These are phyloP conservation scores for Tylopilus plumbeoviolaceoides DNA, from an alignment of 768 basidiomycete genomes.

Conservation along the genomic window DNA sequence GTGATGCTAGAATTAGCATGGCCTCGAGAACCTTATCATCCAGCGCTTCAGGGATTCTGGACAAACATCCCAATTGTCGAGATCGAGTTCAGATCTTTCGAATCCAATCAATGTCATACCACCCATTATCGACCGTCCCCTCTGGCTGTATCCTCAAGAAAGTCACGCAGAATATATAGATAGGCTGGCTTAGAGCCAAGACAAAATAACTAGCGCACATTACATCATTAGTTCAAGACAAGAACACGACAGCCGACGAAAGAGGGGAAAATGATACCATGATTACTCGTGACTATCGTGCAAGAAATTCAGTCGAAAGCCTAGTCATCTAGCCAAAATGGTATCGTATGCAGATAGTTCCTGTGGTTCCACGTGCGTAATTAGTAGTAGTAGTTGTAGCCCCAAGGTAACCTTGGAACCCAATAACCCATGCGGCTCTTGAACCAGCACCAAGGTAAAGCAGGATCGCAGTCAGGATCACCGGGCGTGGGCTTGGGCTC, in stretches of 20 bases:
- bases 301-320: slow-evolving; percentile 1
- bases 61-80: too few species aligned
- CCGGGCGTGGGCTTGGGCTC: slow-evolving; percentile 31
- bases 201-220: slow-evolving; percentile 6
- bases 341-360: slow-evolving; percentile 18
- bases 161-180: background rate
- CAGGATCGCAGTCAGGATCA: slow-evolving; percentile 28
- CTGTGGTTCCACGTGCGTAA: slow-evolving; percentile 6
- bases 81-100: too few species aligned
- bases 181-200: background rate
- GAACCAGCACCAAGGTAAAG: slow-evolving; percentile 24
- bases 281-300: background rate
- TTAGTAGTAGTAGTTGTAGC: slow-evolving; percentile 22
- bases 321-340: slow-evolving; percentile 10
- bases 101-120: too few species aligned
- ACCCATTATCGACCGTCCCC: too few species aligned
- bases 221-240: slow-evolving; percentile 7
- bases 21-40: background rate
- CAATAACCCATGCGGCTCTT: slow-evolving; percentile 16
- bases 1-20: background rate
- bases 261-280: background rate
- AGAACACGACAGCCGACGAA: slow-evolving; percentile 10
- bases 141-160: background rate
- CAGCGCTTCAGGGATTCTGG: background rate
- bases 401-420: slow-evolving; percentile 24